Base-by-base conservation (phyloP, 345 rosid genomes). In the Excoecaria cochinchinensis region DNA sequence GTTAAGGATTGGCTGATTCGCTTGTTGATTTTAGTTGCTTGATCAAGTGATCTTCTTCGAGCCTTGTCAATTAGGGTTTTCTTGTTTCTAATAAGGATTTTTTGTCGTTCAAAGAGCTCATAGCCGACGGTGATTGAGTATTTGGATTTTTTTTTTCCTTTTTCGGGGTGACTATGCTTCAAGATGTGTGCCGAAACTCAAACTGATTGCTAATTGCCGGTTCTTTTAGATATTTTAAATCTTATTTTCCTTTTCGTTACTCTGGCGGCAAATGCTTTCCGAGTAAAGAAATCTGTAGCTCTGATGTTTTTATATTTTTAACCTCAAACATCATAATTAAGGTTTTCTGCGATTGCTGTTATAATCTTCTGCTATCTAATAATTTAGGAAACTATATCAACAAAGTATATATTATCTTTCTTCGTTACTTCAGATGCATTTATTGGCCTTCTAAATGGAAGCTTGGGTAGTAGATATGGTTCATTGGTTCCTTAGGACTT, bases 1-100 rank as follows among this genome's bases (percentile, higher is more conserved):
- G 87, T 71, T 80, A 74, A 48, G 73, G 36, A 80, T 82, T 74
- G 76, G 58, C 9, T 22, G 2, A 67, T 70, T 69, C 51, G 52
- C 21, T 66, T 8, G 5, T 42, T 39, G 63, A 44, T 70, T 61
- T 70, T 53, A 53, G 46, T 42, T 72, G 57, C 55, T 80, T 76
- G 80, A 82, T 74, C 77, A 36, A 74, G 42, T 61, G 75, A 58
- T 51, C 22, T 69, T 44, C 59, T 57, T 16, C 22, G 31, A 48
- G 21, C 63, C 57, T 67, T 71, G 24, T 69, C 47, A 70, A 70
- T 42, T 62, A 56, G 75, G 56, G 57, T 55, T 67, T 56, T 21
- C 25, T 59, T 22, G 63, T 55, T 47, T 62, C 57, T 39, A 15
- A 24, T 3, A 6, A 25, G 21, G 21, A 16, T 8, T 52, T 62